phyloP scores from a whole-genome alignment of 106 monocot species.

The Hemerocallis citrina region DNA sequence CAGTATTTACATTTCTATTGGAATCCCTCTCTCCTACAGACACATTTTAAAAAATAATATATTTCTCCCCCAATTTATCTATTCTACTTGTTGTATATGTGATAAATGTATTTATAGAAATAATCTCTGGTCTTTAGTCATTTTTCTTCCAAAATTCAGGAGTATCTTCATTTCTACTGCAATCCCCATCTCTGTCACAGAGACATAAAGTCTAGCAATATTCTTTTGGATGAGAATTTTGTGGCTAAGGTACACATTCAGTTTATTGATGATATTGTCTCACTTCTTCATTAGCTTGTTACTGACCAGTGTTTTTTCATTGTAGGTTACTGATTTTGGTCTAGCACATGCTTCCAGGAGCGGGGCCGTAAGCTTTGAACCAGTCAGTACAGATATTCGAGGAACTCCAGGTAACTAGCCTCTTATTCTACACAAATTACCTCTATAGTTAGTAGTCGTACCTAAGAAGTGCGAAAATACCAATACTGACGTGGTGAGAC shows the following conservation, averaged over 20 bases:
- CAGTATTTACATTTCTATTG: no score
- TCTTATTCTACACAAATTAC: neutral
- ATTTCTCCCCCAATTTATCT: no score
- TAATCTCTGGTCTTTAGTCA: no score
- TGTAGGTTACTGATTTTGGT: slow-evolving; percentile 88
- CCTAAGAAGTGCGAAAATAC: no score
- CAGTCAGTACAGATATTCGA: slow-evolving; percentile 68
- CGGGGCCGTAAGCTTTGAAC: slow-evolving; percentile 66
- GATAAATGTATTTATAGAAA: no score
- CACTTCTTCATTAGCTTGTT: neutral
- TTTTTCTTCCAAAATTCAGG: slow-evolving; percentile 48
- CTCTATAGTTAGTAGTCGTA: neutral
- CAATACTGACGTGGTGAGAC: no score
- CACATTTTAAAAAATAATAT: no score
- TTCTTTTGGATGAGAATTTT: slow-evolving; percentile 85
- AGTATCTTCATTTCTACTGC: slow-evolving; percentile 97
- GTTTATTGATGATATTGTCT: neutral
- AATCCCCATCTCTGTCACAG: slow-evolving; percentile 87
- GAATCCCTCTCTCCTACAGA: no score
- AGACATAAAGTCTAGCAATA: slow-evolving; percentile 92
- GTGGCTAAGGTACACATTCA: slow-evolving; percentile 56
- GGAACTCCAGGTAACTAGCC: slow-evolving; percentile 75
- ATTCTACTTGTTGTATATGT: no score
- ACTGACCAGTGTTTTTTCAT: neutral
- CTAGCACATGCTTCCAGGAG: slow-evolving; percentile 82